Evolutionary conservation across 495 filamentous ascomycete species (phyloP).

Genomic region (Penicillium cosmopolitanum): DNA sequence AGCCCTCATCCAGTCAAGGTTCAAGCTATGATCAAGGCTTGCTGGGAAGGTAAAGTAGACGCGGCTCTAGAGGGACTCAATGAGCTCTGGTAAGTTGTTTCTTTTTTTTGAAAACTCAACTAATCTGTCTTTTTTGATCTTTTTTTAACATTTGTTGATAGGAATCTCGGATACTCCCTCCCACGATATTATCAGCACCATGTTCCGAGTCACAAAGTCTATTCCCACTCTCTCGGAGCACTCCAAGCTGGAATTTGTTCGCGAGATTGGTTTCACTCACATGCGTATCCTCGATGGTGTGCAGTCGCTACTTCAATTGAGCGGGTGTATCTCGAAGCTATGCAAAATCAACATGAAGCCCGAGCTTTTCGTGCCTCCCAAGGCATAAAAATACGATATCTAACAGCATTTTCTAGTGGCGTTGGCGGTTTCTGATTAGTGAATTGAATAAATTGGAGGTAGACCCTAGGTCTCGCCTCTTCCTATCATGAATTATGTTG

Average conservation of each 20-base stretch:
- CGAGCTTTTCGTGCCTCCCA: slow-evolving; percentile 70
- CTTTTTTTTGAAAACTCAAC: neutral
- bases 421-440: slow-evolving; percentile 22
- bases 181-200: slow-evolving; percentile 97
- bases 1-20: slow-evolving; percentile 97
- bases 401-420: slow-evolving; percentile 32
- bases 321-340: slow-evolving; percentile 85
- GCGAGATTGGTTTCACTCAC: slow-evolving; percentile 98
- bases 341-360: slow-evolving; percentile 96
- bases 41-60: slow-evolving; percentile 89
- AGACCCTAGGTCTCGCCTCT: neutral
- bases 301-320: slow-evolving; percentile 90
- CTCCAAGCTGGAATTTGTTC: slow-evolving; percentile 92
- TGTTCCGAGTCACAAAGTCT: slow-evolving; percentile 98
- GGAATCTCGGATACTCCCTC: slow-evolving; percentile 88
- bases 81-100: slow-evolving; percentile 74
- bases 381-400: slow-evolving; percentile 27
- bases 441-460: slow-evolving; percentile 21
- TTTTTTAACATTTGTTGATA: slow-evolving; percentile 29
- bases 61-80: slow-evolving; percentile 82
- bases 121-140: neutral
- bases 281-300: slow-evolving; percentile 98
- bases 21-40: slow-evolving; percentile 97
- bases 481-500: neutral
- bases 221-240: slow-evolving; percentile 89